A percentile compares a stretch with the other conserved stretches of the same genome.
Evolutionary conservation across 169 alveolate genomes (phyloP).

Genomic region (Plasmodium coatneyi): DNA sequence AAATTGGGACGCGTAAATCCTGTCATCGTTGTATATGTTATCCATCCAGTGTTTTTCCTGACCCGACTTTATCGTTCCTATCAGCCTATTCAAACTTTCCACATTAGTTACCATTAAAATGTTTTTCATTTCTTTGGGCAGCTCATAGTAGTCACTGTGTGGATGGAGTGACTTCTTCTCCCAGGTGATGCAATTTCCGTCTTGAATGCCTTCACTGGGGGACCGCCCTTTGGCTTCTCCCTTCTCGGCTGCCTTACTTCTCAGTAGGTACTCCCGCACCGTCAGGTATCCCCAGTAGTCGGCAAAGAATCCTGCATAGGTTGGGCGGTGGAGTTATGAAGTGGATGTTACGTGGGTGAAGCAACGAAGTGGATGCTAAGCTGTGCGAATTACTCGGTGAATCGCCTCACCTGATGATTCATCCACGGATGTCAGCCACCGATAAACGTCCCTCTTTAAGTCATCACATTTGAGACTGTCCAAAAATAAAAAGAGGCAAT

Average conservation of each 20-base stretch:
- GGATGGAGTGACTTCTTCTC: not conserved
- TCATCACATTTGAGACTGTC: not conserved
- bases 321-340: not conserved
- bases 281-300: slow-evolving; percentile 52
- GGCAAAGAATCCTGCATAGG: slow-evolving; percentile 10
- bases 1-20: not conserved
- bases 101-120: not conserved
- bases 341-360: too few species aligned
- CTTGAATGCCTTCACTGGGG: not conserved
- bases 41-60: slow-evolving; percentile 43
- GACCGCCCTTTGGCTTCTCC: not conserved
- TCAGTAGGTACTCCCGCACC: slow-evolving; percentile 28
- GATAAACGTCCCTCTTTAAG: slow-evolving; percentile 19
- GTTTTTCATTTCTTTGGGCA: slow-evolving; percentile 66
- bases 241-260: not conserved
- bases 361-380: not conserved
- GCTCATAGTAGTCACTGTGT: slow-evolving; percentile 10
- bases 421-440: not conserved
- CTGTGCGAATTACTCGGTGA: not conserved
- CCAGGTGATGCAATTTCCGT: not conserved
- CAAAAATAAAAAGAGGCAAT: slow-evolving; percentile 50
- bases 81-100: slow-evolving; percentile 15
- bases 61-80: slow-evolving; percentile 1
- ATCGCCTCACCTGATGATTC: slow-evolving; percentile 21
- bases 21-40: slow-evolving; percentile 25